Conservation (phyloP, 164 flowering plant species). For the Berberis vulgaris region DNA sequence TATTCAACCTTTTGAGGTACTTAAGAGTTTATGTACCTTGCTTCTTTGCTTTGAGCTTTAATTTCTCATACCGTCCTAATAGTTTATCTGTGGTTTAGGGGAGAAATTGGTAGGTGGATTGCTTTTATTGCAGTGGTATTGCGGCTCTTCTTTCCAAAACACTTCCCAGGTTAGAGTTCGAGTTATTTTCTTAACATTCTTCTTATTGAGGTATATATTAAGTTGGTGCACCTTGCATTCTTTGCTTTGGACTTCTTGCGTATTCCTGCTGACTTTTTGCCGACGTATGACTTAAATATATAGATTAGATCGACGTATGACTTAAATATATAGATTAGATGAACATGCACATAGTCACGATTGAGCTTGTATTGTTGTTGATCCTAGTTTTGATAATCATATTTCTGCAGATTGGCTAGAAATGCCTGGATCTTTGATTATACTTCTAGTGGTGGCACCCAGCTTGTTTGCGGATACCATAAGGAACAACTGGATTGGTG, state of each 20-base stretch:
- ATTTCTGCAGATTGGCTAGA: conserved; percentile 71
- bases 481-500: conserved; percentile 45
- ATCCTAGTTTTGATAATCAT: background rate
- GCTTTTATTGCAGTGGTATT: conserved; percentile 57
- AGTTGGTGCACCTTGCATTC: background rate
- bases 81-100: conserved; percentile 30
- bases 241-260: background rate
- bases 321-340: too few species aligned
- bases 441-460: conserved; percentile 78
- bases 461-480: conserved; percentile 46
- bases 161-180: conserved; percentile 48
- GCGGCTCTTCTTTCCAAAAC: conserved; percentile 61
- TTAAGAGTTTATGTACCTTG: background rate
- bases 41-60: background rate
- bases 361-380: background rate
- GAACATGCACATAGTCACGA: background rate
- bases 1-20: conserved; percentile 57
- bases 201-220: background rate
- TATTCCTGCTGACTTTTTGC: too few species aligned
- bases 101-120: conserved; percentile 70
- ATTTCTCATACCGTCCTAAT: background rate
- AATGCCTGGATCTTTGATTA: conserved; percentile 77
- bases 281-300: too few species aligned
- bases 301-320: too few species aligned
- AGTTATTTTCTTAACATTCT: background rate